A percentile compares a stretch with the other conserved stretches of the same genome.
phyloP scores from a whole-genome alignment of 805 yeast genomes.

The Metschnikowia henanensis region DNA sequence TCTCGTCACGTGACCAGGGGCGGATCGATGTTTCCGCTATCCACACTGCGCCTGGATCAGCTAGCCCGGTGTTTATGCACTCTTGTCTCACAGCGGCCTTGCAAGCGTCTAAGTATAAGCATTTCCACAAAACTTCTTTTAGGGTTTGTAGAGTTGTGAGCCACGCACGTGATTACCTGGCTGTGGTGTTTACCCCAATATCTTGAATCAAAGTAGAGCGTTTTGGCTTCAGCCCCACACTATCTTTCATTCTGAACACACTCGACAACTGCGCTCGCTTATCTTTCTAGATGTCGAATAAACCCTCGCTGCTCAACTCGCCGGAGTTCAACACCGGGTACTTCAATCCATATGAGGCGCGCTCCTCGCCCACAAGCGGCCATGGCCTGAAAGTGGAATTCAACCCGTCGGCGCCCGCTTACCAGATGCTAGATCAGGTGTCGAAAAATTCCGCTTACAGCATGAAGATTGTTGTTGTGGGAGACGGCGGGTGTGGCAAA shows the following conservation, averaged over 20 bases:
- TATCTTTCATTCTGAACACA: too few species aligned
- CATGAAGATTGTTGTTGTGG: conserved; percentile 75
- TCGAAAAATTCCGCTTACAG: conserved; percentile 21
- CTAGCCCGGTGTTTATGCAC: not conserved
- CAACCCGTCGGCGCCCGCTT: conserved; percentile 38
- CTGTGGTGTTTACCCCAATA: too few species aligned
- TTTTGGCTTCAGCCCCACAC: too few species aligned
- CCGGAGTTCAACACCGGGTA: conserved; percentile 18
- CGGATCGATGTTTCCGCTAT: too few species aligned
- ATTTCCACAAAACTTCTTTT: not conserved
- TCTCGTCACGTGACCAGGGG: too few species aligned
- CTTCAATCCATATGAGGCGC: conserved; percentile 20
- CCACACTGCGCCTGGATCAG: too few species aligned
- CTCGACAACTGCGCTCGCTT: too few species aligned
- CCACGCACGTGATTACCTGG: too few species aligned
- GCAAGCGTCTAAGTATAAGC: not conserved
- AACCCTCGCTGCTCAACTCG: conserved; percentile 10
- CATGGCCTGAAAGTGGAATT: conserved; percentile 22
- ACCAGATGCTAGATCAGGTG: conserved; percentile 27
- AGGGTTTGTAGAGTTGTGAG: too few species aligned
- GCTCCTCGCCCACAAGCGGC: conserved; percentile 12
- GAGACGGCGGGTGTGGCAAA: conserved; percentile 92
- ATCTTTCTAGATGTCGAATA: conserved; percentile 11
- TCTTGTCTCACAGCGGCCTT: not conserved
- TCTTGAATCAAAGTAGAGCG: too few species aligned